Conservation (phyloP, 2,329 filamentous ascomycete species). For the Diaporthe citriasiana region DNA sequence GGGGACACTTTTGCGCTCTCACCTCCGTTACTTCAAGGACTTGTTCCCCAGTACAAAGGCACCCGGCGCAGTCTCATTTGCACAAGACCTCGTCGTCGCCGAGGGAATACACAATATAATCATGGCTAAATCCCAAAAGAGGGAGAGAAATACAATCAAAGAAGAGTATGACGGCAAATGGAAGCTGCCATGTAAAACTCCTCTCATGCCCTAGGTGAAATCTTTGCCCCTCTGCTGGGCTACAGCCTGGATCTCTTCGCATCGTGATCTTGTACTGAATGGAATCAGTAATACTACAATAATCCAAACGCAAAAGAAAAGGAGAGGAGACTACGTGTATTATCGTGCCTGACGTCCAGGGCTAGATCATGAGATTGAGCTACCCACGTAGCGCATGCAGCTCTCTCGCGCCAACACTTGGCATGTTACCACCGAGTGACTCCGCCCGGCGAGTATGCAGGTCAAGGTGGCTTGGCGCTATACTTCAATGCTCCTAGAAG, state of each 20-base stretch:
- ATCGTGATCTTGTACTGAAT: background rate
- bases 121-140: no score
- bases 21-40: background rate
- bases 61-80: background rate
- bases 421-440: slow-evolving; percentile 3
- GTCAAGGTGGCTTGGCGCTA: background rate
- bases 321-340: background rate
- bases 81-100: background rate
- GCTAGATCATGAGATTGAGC: background rate
- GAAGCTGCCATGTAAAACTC: background rate
- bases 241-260: no score
- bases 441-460: background rate
- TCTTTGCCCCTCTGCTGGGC: no score
- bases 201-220: background rate
- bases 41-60: background rate
- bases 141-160: no score
- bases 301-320: background rate
- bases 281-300: background rate
- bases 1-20: no score
- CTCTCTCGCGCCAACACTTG: background rate
- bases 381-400: background rate
- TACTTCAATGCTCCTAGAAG: background rate
- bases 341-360: background rate
- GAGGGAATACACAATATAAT: background rate
- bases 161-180: no score